Percentiles rank a stretch among this genome's conserved stretches.
These are phyloP conservation scores for Multifurca ochricompacta DNA, from an alignment of 768 basidiomycete genomes.

Conservation along the genomic window DNA sequence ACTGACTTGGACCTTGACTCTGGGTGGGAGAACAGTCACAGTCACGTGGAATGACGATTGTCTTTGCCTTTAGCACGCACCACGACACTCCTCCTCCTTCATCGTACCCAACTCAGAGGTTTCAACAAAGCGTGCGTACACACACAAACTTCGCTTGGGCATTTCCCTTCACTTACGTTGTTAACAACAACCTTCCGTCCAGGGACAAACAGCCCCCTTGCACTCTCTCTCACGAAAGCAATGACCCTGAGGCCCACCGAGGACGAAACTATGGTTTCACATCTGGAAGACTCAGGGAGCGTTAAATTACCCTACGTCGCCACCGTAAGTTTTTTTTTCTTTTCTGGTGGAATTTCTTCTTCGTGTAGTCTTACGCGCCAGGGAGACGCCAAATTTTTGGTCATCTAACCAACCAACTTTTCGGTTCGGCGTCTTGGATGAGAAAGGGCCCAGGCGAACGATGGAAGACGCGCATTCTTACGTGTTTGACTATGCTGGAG, in stretches of 20 bases:
- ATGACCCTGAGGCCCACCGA: neutral
- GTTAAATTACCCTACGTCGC: constrained; percentile 15
- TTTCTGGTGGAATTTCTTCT: neutral
- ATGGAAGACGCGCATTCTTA: constrained; percentile 99
- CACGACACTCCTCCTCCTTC: neutral
- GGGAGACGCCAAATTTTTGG: constrained; percentile 68
- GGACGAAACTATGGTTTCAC: constrained; percentile 5
- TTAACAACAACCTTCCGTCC: neutral
- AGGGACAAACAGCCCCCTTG: neutral
- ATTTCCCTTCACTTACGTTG: too few relatives aligned
- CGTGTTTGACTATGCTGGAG: constrained; percentile 84
- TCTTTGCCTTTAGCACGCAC: neutral
- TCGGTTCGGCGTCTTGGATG: constrained; percentile 59
- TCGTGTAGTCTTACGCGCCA: constrained; percentile 1
- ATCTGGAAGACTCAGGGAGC: neutral
- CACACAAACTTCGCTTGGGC: too few relatives aligned
- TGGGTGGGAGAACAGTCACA: neutral
- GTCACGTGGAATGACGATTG: constrained; percentile 3
- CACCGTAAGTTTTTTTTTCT: constrained; percentile 9
- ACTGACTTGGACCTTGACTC: neutral
- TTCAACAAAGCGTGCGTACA: neutral
- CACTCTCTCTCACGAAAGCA: neutral
- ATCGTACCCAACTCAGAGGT: neutral
- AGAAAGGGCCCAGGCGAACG: constrained; percentile 81
- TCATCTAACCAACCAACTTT: constrained; percentile 50